Conservation (phyloP, 495 filamentous ascomycete species). For the Lindgomyces ingoldianus region DNA sequence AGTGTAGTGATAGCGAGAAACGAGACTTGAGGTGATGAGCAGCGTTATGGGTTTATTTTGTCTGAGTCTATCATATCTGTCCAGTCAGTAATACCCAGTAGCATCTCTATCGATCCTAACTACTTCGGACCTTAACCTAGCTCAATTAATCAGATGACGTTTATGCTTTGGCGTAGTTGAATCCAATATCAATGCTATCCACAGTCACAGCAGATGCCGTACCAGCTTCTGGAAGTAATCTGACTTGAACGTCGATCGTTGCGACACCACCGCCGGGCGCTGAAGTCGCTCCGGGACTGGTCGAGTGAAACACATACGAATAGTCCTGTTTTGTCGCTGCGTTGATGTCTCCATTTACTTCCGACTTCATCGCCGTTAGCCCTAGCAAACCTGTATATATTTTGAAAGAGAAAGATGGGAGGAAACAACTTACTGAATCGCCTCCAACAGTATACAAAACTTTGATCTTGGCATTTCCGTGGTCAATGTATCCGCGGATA, state of each 20-base stretch:
- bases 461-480: neutral
- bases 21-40: too few relatives aligned
- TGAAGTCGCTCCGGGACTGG: neutral
- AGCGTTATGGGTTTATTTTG: too few relatives aligned
- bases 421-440: slow-evolving; percentile 9
- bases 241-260: slow-evolving; percentile 1
- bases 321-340: neutral
- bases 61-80: too few relatives aligned
- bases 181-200: slow-evolving; percentile 15
- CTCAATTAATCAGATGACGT: too few relatives aligned
- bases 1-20: too few relatives aligned
- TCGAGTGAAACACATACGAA: neutral
- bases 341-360: neutral
- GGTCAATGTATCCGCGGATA: slow-evolving; percentile 10
- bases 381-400: too few relatives aligned
- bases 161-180: slow-evolving; percentile 9
- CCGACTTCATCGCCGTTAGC: too few relatives aligned
- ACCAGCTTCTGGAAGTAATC: neutral
- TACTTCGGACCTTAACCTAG: too few relatives aligned
- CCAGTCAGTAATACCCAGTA: too few relatives aligned
- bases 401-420: too few relatives aligned
- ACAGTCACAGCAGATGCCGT: neutral
- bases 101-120: too few relatives aligned
- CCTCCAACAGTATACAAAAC: neutral
- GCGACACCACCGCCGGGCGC: slow-evolving; percentile 14